These are phyloP conservation scores for Boletus speciosus DNA, from an alignment of 768 basidiomycete genomes.

Conservation along the genomic window DNA sequence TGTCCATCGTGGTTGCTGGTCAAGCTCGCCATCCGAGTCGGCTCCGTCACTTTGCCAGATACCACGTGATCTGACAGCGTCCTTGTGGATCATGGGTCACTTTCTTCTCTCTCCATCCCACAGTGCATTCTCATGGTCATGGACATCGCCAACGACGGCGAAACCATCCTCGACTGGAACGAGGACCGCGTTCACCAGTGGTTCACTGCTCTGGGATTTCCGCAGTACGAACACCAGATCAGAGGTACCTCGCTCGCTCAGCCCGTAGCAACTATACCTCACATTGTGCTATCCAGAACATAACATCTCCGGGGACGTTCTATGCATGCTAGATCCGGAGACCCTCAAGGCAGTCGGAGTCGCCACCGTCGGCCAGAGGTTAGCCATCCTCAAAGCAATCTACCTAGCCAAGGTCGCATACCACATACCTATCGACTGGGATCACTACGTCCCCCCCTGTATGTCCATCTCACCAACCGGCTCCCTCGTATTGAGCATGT, in stretches of 20 bases:
- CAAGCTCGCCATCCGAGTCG: not conserved
- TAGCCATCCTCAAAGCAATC: constrained; percentile 88
- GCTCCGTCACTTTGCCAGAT: not conserved
- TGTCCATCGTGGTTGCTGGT: constrained; percentile 49
- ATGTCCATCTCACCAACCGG: constrained; percentile 29
- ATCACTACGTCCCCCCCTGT: constrained; percentile 90
- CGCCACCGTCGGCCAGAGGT: constrained; percentile 84
- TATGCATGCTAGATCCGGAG: constrained; percentile 81
- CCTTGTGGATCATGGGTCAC: not conserved
- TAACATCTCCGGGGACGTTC: constrained; percentile 86
- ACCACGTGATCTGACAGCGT: constrained; percentile 18
- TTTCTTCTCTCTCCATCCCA: constrained; percentile 4
- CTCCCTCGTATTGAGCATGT: not conserved
- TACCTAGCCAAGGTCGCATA: constrained; percentile 86
- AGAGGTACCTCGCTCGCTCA: constrained; percentile 46
- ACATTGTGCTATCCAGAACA: constrained; percentile 55
- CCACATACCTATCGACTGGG: constrained; percentile 76
- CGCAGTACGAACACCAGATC: constrained; percentile 82
- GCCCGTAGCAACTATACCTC: not conserved
- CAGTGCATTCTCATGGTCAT: constrained; percentile 17
- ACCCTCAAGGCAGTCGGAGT: constrained; percentile 84
- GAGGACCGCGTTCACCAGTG: constrained; percentile 78
- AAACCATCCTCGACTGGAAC: constrained; percentile 60
- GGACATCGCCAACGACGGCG: constrained; percentile 29
- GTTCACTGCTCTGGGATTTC: constrained; percentile 72